Base-by-base conservation (phyloP, 2,329 filamentous ascomycete genomes). In the Fusarium sp. region DNA sequence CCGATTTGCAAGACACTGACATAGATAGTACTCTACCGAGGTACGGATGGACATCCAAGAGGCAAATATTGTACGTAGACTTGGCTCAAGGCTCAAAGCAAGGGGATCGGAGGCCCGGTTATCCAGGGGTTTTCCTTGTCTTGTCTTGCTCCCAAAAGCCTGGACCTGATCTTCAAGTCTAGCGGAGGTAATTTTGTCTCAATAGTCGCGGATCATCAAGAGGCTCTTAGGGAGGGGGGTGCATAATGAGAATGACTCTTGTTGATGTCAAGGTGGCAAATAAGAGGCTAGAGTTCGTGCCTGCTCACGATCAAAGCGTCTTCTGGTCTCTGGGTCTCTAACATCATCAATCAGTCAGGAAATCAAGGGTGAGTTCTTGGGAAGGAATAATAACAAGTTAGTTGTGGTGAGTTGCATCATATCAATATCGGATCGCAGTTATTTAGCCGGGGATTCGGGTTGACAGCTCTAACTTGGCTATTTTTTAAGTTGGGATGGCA, bases 261-360 rank as follows among this genome's bases (percentile, higher is more conserved):
- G 36, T 53, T 54, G 62, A 63, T 42, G 62, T 46, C 57, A 55
- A 46, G 23, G 65, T 66, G 65, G 61, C 65, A 41, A 66, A 46
- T 23, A 23, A 33, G 42, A 20, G 33, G 13, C 41, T 23, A 20
- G 59, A 50, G 65, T 65, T 54, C 23, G 60, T 51, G 51, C 55
- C 65, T 54, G 40, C 9, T 13, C 30, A 59, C 50, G 64, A 69
- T 56, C 66, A 47, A 58, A 69, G 66, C 66, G 66, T 45, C 44
- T 38, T 33, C 23, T 23, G 23, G 23, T 23, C 23, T 23, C 23
- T 31, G 11, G 46, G 42, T 41, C 36, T 23, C 16, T 36, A 51
- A 12, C 38, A 56, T 33, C 45, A 36, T 16, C 50, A 7, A 20
- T 23, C 23, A 23, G 23, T 23, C 23, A 23, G 23, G 23, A 23